A percentile compares a stretch with the other conserved stretches of the same genome.
Evolutionary conservation across 2,329 filamentous ascomycete genomes (phyloP).

Genomic region (Clonostachys rhizophaga): DNA sequence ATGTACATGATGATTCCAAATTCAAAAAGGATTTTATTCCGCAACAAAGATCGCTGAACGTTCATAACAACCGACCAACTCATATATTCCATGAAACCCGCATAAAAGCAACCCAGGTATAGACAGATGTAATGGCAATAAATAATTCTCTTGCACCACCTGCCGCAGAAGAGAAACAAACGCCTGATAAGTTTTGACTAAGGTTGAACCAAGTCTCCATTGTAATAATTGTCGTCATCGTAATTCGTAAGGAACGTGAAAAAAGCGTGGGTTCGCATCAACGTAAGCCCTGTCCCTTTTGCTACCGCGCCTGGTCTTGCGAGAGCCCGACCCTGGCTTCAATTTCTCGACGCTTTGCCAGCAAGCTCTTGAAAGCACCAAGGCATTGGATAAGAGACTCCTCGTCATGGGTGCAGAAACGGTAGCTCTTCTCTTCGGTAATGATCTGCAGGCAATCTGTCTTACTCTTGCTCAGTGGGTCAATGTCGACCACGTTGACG

Average conservation of each 20-base stretch:
- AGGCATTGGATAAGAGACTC: constrained; percentile 79
- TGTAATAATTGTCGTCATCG: too few species aligned
- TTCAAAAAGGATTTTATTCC: too few species aligned
- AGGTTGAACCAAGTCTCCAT: too few species aligned
- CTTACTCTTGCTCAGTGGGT: constrained; percentile 81
- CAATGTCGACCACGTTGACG: constrained; percentile 88
- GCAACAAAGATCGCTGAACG: too few species aligned
- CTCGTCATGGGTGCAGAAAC: constrained; percentile 75
- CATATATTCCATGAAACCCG: too few species aligned
- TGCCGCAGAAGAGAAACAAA: neutral
- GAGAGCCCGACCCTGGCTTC: constrained; percentile 40
- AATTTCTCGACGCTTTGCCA: constrained; percentile 64
- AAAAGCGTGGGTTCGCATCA: neutral
- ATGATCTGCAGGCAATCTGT: constrained; percentile 88
- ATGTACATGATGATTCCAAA: too few species aligned
- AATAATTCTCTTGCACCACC: too few species aligned
- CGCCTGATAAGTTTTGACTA: too few species aligned
- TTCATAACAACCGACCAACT: too few species aligned
- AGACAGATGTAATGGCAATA: too few species aligned
- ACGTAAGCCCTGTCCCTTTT: neutral
- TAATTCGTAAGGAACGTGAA: too few species aligned
- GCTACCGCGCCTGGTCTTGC: neutral
- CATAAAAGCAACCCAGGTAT: too few species aligned
- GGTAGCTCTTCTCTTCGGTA: constrained; percentile 81
- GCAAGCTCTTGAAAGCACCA: constrained; percentile 83